Evolutionary conservation across 768 basidiomycete genomes (phyloP).

Genomic region (Russula vinacea): DNA sequence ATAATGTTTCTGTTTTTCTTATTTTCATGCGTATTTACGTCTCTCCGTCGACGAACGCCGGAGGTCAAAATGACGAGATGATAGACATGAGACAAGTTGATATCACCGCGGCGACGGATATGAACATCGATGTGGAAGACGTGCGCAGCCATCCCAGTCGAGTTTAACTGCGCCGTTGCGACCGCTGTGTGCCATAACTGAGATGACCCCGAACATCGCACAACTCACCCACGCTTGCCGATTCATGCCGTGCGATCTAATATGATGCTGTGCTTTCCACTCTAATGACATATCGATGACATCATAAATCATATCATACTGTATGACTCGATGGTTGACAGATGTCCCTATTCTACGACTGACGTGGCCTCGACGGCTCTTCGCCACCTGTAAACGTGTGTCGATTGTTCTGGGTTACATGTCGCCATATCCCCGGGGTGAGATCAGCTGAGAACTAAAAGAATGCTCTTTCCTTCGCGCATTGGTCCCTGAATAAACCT

Average conservation of each 20-base stretch:
- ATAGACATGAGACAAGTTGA: neutral
- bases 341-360: too few relatives aligned
- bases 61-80: neutral
- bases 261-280: too few relatives aligned
- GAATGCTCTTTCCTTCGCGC: too few relatives aligned
- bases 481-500: too few relatives aligned
- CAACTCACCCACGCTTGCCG: neutral
- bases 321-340: too few relatives aligned
- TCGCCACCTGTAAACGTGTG: too few relatives aligned
- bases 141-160: neutral
- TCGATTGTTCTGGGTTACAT: too few relatives aligned
- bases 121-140: neutral
- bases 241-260: too few relatives aligned
- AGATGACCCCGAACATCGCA: neutral
- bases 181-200: neutral
- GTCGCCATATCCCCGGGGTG: too few relatives aligned
- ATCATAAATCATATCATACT: neutral
- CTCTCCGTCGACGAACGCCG: too few relatives aligned
- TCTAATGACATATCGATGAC: neutral
- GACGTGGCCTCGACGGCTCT: too few relatives aligned
- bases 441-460: too few relatives aligned
- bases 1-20: slow-evolving; percentile 21
- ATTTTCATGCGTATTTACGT: neutral
- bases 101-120: neutral
- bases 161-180: neutral